Conservation (phyloP, 345 rosid species). For the Firmiana major region DNA sequence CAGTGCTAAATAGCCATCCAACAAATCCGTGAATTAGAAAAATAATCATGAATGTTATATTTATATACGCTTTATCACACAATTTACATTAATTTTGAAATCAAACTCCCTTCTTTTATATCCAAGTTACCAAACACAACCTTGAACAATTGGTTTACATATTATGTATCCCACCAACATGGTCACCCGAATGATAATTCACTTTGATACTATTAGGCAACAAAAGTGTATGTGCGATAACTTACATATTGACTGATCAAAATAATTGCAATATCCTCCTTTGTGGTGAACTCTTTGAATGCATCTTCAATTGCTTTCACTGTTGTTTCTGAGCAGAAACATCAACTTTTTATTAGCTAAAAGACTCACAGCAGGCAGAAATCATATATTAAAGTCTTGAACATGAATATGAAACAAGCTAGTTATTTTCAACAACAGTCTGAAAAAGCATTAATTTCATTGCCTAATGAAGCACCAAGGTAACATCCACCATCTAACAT, state of each 20-base stretch:
- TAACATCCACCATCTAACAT: background rate
- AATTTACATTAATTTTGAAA: background rate
- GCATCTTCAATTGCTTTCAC: slow-evolving; percentile 79
- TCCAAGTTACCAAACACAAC: background rate
- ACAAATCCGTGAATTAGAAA: too few relatives aligned
- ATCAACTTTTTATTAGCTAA: background rate
- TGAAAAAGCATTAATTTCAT: background rate
- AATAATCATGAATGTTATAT: background rate
- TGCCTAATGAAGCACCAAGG: background rate
- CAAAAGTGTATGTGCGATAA: slow-evolving; percentile 5
- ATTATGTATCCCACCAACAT: background rate
- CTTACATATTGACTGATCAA: slow-evolving; percentile 86
- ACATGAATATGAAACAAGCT: background rate
- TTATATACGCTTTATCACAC: background rate
- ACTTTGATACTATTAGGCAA: background rate
- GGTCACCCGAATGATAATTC: background rate
- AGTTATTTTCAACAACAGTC: background rate
- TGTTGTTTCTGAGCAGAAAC: slow-evolving; percentile 54
- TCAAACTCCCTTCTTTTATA: background rate
- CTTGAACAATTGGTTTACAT: background rate
- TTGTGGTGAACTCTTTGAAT: slow-evolving; percentile 72
- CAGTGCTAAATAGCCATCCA: too few relatives aligned
- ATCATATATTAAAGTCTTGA: background rate
- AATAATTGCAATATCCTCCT: slow-evolving; percentile 73
- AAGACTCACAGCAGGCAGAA: background rate